A percentile compares a stretch with the other conserved stretches of the same genome.
Conservation (phyloP, 306 rosid genomes). For the Hippophae gyantsensis region DNA sequence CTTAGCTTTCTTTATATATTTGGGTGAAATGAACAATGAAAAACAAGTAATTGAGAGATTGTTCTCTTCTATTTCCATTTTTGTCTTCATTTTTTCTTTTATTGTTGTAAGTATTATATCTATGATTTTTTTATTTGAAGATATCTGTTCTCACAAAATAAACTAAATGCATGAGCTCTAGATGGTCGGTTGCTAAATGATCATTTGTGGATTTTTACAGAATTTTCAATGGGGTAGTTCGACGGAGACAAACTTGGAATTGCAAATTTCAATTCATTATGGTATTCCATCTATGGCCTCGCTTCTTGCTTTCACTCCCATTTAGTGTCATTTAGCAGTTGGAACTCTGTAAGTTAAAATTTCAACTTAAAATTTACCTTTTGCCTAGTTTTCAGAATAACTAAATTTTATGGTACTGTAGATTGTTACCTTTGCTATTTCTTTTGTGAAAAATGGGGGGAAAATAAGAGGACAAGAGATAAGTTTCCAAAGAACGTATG, state of each 20-base stretch:
- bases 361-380: neutral
- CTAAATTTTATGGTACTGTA: neutral
- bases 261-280: slow-evolving; percentile 63
- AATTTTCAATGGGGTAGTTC: slow-evolving; percentile 50
- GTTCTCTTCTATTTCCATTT: no score
- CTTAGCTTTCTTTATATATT: neutral
- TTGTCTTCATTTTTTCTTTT: no score
- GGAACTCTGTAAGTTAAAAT: slow-evolving; percentile 66
- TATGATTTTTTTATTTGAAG: neutral
- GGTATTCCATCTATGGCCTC: slow-evolving; percentile 87
- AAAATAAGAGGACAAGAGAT: neutral
- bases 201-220: slow-evolving; percentile 28
- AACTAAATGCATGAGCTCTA: neutral
- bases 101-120: no score
- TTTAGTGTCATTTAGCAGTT: slow-evolving; percentile 77
- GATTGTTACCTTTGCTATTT: neutral
- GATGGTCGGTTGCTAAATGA: neutral
- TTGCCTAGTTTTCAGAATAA: neutral
- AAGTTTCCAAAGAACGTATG: no score
- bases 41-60: neutral
- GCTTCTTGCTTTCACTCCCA: slow-evolving; percentile 64
- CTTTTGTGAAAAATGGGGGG: neutral
- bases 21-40: neutral
- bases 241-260: slow-evolving; percentile 58
- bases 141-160: neutral